A percentile compares a stretch with the other conserved stretches of the same genome.
These are phyloP conservation scores for Chaetomiaceae sp. DNA, from an alignment of 2,329 filamentous ascomycete genomes.

Conservation along the genomic window DNA sequence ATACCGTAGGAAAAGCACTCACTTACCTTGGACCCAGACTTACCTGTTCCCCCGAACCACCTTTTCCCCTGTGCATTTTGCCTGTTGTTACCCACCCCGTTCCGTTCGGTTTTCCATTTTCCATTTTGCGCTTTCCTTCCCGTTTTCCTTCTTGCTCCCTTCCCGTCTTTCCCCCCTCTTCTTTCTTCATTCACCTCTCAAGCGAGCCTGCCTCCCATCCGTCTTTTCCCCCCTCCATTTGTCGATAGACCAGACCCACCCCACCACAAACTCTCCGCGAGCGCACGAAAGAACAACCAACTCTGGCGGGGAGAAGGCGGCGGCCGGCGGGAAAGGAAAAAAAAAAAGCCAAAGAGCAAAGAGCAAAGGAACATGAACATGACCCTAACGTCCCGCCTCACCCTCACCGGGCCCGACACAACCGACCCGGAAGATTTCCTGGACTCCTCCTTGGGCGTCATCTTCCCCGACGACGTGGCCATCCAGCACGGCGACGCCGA, in stretches of 20 bases:
- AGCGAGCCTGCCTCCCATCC: background rate
- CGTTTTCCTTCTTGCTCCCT: background rate
- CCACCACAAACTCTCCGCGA: no score
- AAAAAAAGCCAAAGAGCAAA: background rate
- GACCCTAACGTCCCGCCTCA: constrained; percentile 44
- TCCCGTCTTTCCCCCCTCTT: background rate
- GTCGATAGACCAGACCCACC: no score
- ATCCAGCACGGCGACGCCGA: constrained; percentile 62
- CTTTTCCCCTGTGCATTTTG: no score
- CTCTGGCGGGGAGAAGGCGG: no score
- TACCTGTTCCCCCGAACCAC: no score
- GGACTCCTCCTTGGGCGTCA: constrained; percentile 52
- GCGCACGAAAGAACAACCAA: no score
- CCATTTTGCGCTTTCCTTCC: no score
- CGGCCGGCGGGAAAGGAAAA: background rate
- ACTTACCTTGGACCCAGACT: no score
- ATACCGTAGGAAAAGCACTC: no score
- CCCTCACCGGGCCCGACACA: constrained; percentile 34
- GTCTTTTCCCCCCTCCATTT: background rate
- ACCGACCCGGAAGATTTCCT: constrained; percentile 55
- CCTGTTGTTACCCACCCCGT: no score
- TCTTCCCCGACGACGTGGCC: constrained; percentile 64
- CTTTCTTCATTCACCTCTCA: background rate
- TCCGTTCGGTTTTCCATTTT: no score
- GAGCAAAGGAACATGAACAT: background rate